phyloP scores from a whole-genome alignment of 2,329 filamentous ascomycete genomes.

The Trichoderma semiorbis region DNA sequence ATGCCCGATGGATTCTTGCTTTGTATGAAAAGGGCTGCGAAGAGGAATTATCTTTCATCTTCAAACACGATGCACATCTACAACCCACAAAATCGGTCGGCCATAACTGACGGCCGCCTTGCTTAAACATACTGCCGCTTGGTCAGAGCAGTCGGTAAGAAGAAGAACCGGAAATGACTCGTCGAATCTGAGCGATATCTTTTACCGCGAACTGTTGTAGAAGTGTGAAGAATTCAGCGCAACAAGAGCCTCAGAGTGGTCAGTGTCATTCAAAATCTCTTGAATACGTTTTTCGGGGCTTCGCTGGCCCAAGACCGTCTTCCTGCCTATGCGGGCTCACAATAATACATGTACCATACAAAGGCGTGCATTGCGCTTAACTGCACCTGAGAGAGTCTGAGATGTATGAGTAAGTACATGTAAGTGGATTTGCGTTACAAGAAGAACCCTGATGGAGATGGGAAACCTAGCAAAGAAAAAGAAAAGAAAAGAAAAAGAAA shows the following conservation, averaged over 20 bases:
- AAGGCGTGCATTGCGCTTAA: not conserved
- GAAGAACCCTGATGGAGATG: not conserved
- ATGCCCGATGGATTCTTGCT: not conserved
- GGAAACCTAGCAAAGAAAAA: not conserved
- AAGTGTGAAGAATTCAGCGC: constrained; percentile 3
- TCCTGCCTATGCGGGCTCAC: not conserved
- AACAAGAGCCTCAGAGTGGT: constrained; percentile 8
- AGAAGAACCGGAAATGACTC: not conserved
- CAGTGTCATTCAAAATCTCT: not conserved
- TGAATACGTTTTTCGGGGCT: not conserved
- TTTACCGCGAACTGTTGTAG: not conserved
- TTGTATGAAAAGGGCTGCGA: not conserved
- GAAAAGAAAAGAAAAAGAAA: not conserved
- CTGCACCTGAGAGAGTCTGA: not conserved
- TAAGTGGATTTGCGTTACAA: not conserved
- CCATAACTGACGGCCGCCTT: not conserved
- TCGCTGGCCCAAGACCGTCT: not conserved
- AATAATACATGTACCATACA: not conserved
- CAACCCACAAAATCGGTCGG: not conserved
- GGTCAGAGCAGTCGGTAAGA: not conserved
- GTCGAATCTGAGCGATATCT: not conserved
- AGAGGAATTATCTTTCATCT: not conserved
- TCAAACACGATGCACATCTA: not conserved
- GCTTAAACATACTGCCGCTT: not conserved
- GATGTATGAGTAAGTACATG: not conserved